These are phyloP conservation scores for Venturia aucupariae DNA, from an alignment of 2,329 filamentous ascomycete species.

Conservation along the genomic window DNA sequence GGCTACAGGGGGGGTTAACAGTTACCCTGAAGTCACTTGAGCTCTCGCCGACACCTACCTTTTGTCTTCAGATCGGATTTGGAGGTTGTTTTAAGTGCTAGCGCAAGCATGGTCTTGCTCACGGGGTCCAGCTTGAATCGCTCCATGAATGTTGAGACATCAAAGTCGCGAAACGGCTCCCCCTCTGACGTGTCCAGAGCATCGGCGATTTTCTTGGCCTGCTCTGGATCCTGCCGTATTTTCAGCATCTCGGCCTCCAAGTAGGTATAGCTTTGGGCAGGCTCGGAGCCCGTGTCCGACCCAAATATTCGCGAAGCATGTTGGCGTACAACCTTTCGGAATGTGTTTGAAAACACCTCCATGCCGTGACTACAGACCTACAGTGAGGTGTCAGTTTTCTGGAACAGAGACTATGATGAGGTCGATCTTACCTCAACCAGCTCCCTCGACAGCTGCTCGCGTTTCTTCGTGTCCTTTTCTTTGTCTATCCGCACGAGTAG, in stretches of 20 bases:
- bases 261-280: conserved; percentile 74
- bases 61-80: conserved; percentile 80
- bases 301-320: conserved; percentile 90
- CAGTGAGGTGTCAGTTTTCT: neutral
- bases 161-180: conserved; percentile 91
- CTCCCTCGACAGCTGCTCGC: conserved; percentile 84
- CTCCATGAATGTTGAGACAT: conserved; percentile 89
- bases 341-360: conserved; percentile 96
- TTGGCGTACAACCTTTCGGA: conserved; percentile 80
- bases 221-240: conserved; percentile 67
- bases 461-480: conserved; percentile 84
- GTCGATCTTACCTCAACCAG: conserved; percentile 66
- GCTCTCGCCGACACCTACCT: conserved; percentile 46
- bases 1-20: conserved; percentile 43
- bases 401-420: neutral
- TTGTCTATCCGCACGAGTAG: conserved; percentile 91
- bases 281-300: conserved; percentile 59
- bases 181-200: conserved; percentile 84
- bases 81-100: conserved; percentile 78
- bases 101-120: conserved; percentile 75
- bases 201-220: conserved; percentile 86
- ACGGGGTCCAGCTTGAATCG: conserved; percentile 90
- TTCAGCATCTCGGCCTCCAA: conserved; percentile 79
- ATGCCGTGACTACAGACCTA: conserved; percentile 64
- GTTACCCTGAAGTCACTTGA: neutral